A percentile compares a stretch with the other conserved stretches of the same genome.
These are phyloP conservation scores for Albatrellus ellisii DNA, from an alignment of 768 basidiomycete species.

Conservation along the genomic window DNA sequence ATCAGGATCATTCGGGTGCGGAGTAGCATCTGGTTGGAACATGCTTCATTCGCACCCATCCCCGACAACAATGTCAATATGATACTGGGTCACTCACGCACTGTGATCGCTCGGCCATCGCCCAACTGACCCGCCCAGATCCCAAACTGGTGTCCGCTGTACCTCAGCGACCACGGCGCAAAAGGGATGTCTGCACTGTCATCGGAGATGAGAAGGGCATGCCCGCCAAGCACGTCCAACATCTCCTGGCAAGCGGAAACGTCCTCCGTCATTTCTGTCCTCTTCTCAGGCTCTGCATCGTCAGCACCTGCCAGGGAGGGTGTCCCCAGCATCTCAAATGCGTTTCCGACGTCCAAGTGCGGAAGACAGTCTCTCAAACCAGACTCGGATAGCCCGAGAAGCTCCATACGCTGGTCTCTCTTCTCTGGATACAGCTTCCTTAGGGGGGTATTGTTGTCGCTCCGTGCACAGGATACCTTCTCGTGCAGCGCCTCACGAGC, in stretches of 20 bases:
- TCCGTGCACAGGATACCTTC: slow-evolving; percentile 13
- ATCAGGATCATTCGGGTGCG: slow-evolving; percentile 45
- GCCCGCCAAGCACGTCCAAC: slow-evolving; percentile 71
- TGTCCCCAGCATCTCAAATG: slow-evolving; percentile 50
- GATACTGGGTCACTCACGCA: slow-evolving; percentile 31
- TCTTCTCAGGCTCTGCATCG: slow-evolving; percentile 17
- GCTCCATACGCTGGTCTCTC: slow-evolving; percentile 37
- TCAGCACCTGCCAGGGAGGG: slow-evolving; percentile 31
- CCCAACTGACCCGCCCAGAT: slow-evolving; percentile 90
- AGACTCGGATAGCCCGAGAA: slow-evolving; percentile 62
- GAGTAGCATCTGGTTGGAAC: slow-evolving; percentile 52
- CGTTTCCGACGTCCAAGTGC: slow-evolving; percentile 78
- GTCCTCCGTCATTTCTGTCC: slow-evolving; percentile 19
- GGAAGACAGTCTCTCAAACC: slow-evolving; percentile 70
- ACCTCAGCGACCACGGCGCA: slow-evolving; percentile 74
- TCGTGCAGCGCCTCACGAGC: slow-evolving; percentile 44
- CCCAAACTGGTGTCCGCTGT: slow-evolving; percentile 88
- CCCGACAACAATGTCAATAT: not conserved
- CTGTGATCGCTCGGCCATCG: slow-evolving; percentile 89
- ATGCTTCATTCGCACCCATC: not conserved
- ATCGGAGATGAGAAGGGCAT: slow-evolving; percentile 49
- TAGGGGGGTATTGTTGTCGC: slow-evolving; percentile 17
- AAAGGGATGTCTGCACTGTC: slow-evolving; percentile 22
- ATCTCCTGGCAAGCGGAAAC: slow-evolving; percentile 51
- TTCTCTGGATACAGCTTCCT: slow-evolving; percentile 34